Evolutionary conservation across 148 eudicot species (phyloP).

Genomic region (Persicaria tinctoria): DNA sequence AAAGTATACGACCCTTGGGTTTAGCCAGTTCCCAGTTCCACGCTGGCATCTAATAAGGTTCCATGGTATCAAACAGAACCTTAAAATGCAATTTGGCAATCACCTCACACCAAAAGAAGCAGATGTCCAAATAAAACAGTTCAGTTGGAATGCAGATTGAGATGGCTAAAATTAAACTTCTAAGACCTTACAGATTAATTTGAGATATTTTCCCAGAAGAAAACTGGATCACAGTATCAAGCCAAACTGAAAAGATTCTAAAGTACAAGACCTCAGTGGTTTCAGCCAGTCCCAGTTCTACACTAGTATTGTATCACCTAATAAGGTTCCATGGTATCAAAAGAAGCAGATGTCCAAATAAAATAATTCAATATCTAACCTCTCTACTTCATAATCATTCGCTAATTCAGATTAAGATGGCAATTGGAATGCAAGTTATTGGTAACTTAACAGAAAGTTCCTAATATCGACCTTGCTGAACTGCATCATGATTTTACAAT

Average conservation of each 20-base stretch:
- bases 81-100: no score
- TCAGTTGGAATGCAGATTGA: background rate
- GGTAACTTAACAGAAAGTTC: background rate
- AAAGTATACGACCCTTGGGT: background rate
- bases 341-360: background rate
- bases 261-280: background rate
- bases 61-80: background rate
- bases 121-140: background rate
- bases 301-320: conserved; percentile 6
- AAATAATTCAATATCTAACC: conserved; percentile 1
- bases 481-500: background rate
- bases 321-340: background rate
- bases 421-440: background rate
- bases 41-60: background rate
- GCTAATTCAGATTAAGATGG: background rate
- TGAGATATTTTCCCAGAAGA: no score
- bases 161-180: background rate
- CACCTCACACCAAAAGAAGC: background rate
- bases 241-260: background rate
- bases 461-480: background rate
- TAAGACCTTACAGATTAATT: no score
- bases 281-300: background rate
- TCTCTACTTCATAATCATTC: background rate
- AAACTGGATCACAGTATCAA: no score
- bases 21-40: background rate